Evolutionary conservation across 495 filamentous ascomycete species (phyloP), one percentile per base, ranked within the genome.

Genomic region (Thermothielavioides terrestris): DNA sequence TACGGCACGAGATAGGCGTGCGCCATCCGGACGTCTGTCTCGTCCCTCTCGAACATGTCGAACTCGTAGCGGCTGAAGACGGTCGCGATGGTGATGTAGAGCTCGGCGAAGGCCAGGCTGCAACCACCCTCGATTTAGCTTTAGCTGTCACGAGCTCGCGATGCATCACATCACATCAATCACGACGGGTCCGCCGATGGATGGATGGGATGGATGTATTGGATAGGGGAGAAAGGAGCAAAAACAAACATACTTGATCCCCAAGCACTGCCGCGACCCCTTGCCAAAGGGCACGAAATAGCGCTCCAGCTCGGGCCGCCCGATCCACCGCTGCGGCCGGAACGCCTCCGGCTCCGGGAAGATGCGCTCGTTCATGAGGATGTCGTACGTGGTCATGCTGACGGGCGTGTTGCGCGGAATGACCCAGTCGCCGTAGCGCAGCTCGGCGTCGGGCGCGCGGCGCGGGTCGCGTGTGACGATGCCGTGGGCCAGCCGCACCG

Each of bases 321-420:
- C 53, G 43, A 74, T 53, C 75, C 75, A 80, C 25, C 77, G 66
- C 28, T 73, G 62, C 0, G 77, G 75, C 12, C 60, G 40, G 43
- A 78, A 78, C 14, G 28, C 44, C 5, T 59, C 31, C 0, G 74
- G 69, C 6, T 73, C 56, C 2, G 72, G 64, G 50, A 72, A 80
- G 18, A 74, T 60, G 1, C 36, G 46, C 3, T 63, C 41, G 49
- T 74, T 59, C 27, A 58, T 62, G 35, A 71, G 68, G 3, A 74
- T 62, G 46, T 68, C 58, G 50, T 65, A 69, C 2, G 59, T 57
- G 6, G 68, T 66, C 55, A 71, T 71, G 32, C 66, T 66, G 15
- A 78, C 57, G 0, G 73, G 62, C 1, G 67, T 71, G 12, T 49
- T 42, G 0, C 28, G 15, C 22, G 41, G 37, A 11, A 53, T 17